These are phyloP conservation scores for Kodamaea fungicola DNA, from an alignment of 1,139 yeast species.

Conservation along the genomic window DNA sequence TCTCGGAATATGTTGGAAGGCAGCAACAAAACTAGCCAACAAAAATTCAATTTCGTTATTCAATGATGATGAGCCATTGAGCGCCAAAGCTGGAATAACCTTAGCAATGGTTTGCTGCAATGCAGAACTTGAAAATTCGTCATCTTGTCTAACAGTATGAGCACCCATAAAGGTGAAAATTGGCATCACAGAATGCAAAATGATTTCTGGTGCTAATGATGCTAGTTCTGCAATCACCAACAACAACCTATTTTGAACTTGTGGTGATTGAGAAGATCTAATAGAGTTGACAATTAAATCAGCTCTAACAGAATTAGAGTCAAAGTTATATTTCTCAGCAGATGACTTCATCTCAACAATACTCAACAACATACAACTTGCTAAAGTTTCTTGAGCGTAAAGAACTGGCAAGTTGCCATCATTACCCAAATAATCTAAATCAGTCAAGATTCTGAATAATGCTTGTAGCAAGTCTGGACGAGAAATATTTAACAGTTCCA, in stretches of 20 bases:
- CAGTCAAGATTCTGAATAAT: slow-evolving; percentile 73
- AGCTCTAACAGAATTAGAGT: slow-evolving; percentile 74
- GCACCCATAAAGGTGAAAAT: slow-evolving; percentile 99
- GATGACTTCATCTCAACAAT: slow-evolving; percentile 47
- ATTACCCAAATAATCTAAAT: slow-evolving; percentile 80
- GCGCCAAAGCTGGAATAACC: slow-evolving; percentile 87
- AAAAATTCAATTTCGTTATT: slow-evolving; percentile 76
- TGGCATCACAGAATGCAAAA: slow-evolving; percentile 96
- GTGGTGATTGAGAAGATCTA: slow-evolving; percentile 86
- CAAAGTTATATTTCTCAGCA: slow-evolving; percentile 32
- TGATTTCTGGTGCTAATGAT: slow-evolving; percentile 82
- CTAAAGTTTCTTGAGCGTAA: slow-evolving; percentile 87
- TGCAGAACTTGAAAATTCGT: slow-evolving; percentile 88
- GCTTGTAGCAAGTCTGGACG: slow-evolving; percentile 52
- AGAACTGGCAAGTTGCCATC: slow-evolving; percentile 90
- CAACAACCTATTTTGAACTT: slow-evolving; percentile 84
- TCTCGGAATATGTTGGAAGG: slow-evolving; percentile 92
- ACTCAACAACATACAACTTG: slow-evolving; percentile 76
- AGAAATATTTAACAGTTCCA: slow-evolving; percentile 19
- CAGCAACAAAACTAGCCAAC: slow-evolving; percentile 84
- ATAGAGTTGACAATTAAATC: slow-evolving; percentile 89
- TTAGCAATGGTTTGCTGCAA: slow-evolving; percentile 88
- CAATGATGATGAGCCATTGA: slow-evolving; percentile 49
- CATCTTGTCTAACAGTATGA: slow-evolving; percentile 93
- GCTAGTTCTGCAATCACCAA: slow-evolving; percentile 87